Percentiles rank a stretch among this genome's conserved stretches.
Conservation (phyloP, 108 stramenopile genomes). For the Cylindrotheca closterium region DNA sequence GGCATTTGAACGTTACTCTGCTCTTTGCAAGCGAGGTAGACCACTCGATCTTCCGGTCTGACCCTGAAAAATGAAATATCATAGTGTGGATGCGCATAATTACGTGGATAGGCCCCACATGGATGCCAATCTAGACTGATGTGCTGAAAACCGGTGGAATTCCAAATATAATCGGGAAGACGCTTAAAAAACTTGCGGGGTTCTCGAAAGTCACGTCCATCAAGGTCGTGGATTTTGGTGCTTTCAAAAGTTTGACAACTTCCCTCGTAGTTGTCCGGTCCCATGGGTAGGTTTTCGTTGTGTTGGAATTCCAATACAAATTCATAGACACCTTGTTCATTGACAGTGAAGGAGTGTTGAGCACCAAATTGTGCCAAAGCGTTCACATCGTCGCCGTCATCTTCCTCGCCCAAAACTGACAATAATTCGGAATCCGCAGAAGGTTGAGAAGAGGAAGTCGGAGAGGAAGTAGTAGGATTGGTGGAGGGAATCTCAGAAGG, state of each 20-base stretch:
- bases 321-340: constrained; percentile 38
- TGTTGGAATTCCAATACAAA: constrained; percentile 38
- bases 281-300: constrained; percentile 19
- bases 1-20: constrained; percentile 13
- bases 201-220: constrained; percentile 10
- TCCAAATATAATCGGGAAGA: constrained; percentile 33
- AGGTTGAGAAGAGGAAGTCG: background rate
- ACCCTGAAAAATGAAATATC: constrained; percentile 30
- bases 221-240: background rate
- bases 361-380: background rate
- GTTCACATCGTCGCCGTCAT: background rate
- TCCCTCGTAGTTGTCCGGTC: constrained; percentile 2
- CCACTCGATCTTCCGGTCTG: constrained; percentile 24
- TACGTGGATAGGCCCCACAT: constrained; percentile 24
- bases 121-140: constrained; percentile 30
- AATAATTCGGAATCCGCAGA: background rate
- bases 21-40: constrained; percentile 19
- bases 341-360: constrained; percentile 21
- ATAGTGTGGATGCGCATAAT: constrained; percentile 23
- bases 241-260: constrained; percentile 15
- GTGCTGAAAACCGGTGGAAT: constrained; percentile 36
- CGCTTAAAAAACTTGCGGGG: constrained; percentile 21
- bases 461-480: background rate
- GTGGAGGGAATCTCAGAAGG: background rate
- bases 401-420: background rate